A percentile compares a stretch with the other conserved stretches of the same genome.
Evolutionary conservation across 306 rosid genomes (phyloP).

Genomic region (Vachellia collinsii): DNA sequence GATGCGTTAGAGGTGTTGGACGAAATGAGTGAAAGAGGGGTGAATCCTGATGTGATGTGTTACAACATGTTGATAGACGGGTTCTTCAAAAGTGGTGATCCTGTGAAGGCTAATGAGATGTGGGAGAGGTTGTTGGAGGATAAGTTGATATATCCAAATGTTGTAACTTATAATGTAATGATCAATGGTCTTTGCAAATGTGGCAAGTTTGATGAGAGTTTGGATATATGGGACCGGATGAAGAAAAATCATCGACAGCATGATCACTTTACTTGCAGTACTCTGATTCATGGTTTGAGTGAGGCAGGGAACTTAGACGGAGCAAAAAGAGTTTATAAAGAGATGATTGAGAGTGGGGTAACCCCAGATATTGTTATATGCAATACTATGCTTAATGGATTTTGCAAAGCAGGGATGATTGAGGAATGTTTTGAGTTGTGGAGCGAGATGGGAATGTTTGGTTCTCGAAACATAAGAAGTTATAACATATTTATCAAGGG

Average conservation of each 20-base stretch:
- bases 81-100: slow-evolving; percentile 62
- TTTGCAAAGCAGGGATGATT: slow-evolving; percentile 59
- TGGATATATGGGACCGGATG: slow-evolving; percentile 86
- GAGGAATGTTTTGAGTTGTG: slow-evolving; percentile 48
- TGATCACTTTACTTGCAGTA: slow-evolving; percentile 69
- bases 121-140: slow-evolving; percentile 72
- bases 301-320: slow-evolving; percentile 62
- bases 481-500: slow-evolving; percentile 72
- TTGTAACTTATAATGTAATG: slow-evolving; percentile 79
- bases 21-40: slow-evolving; percentile 81
- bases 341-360: slow-evolving; percentile 59
- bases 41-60: slow-evolving; percentile 75
- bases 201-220: slow-evolving; percentile 70
- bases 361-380: slow-evolving; percentile 64
- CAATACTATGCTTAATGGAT: slow-evolving; percentile 73
- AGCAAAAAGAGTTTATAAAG: slow-evolving; percentile 65
- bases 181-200: slow-evolving; percentile 81
- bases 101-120: slow-evolving; percentile 59
- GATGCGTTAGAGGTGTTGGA: slow-evolving; percentile 79
- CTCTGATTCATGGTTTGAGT: slow-evolving; percentile 81
- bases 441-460: slow-evolving; percentile 65
- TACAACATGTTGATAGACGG: slow-evolving; percentile 85
- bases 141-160: slow-evolving; percentile 63
- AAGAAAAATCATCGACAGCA: slow-evolving; percentile 58
- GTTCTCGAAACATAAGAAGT: slow-evolving; percentile 61